phyloP scores from a whole-genome alignment of 805 yeast species.

The Candida boleticola region DNA sequence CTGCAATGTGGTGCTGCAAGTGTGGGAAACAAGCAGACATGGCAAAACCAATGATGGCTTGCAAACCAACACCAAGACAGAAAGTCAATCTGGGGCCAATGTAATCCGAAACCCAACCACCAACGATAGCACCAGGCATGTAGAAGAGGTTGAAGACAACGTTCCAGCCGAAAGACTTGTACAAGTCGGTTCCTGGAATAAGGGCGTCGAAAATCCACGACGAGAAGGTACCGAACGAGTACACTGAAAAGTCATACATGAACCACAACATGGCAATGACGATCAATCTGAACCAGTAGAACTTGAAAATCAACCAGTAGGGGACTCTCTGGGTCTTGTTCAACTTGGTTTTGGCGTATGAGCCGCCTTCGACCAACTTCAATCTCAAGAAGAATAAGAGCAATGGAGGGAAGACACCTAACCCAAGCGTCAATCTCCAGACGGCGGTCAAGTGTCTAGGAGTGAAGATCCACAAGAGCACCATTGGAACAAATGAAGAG shows the following conservation, averaged over 20 bases:
- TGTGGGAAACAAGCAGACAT: constrained; percentile 71
- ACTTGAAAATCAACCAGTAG: constrained; percentile 64
- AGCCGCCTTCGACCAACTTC: constrained; percentile 69
- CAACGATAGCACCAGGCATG: constrained; percentile 85
- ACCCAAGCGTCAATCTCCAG: constrained; percentile 88
- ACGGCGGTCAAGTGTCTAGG: constrained; percentile 70
- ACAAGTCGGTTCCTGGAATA: constrained; percentile 59
- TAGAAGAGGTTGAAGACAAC: constrained; percentile 84
- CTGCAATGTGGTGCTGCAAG: constrained; percentile 64
- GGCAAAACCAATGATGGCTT: constrained; percentile 76
- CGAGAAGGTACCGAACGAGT: constrained; percentile 85
- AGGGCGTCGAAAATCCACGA: constrained; percentile 61
- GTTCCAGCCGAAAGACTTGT: constrained; percentile 87
- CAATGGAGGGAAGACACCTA: constrained; percentile 88
- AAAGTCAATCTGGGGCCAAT: constrained; percentile 88
- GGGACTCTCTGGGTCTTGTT: constrained; percentile 60
- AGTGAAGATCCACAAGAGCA: constrained; percentile 79
- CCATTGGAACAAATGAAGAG: constrained; percentile 82
- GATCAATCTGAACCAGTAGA: constrained; percentile 77
- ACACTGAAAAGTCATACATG: constrained; percentile 82
- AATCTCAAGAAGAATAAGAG: constrained; percentile 75
- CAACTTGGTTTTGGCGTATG: constrained; percentile 69
- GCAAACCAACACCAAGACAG: constrained; percentile 63
- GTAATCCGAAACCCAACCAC: constrained; percentile 83
- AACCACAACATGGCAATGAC: constrained; percentile 84